phyloP scores from a whole-genome alignment of 768 basidiomycete species.

The Boletus sensibilis region DNA sequence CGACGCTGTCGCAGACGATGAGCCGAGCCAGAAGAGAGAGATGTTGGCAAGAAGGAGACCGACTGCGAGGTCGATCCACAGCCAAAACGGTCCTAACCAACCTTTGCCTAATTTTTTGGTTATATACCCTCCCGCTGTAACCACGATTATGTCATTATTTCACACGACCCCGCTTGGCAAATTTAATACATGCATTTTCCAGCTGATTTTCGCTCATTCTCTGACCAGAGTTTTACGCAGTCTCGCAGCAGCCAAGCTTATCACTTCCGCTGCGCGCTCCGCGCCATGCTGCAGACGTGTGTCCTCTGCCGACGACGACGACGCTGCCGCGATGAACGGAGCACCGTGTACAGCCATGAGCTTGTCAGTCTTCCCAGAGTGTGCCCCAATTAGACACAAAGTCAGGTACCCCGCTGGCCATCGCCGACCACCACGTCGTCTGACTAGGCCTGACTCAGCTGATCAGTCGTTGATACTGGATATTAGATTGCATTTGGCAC shows the following conservation, averaged over 20 bases:
- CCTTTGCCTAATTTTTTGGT: slow-evolving; percentile 19
- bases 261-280: neutral
- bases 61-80: slow-evolving; percentile 49
- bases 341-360: neutral
- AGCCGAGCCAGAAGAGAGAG: slow-evolving; percentile 32
- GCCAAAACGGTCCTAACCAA: slow-evolving; percentile 33
- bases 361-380: slow-evolving; percentile 10
- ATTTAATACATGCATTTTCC: neutral
- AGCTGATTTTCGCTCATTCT: neutral
- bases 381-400: slow-evolving; percentile 13
- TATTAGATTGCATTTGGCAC: slow-evolving; percentile 7
- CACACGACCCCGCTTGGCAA: slow-evolving; percentile 19
- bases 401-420: slow-evolving; percentile 26
- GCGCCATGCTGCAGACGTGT: slow-evolving; percentile 11
- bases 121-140: slow-evolving; percentile 22
- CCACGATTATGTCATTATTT: slow-evolving; percentile 27
- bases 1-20: slow-evolving; percentile 44
- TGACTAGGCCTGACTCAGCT: slow-evolving; percentile 10
- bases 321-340: neutral
- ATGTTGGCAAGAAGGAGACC: slow-evolving; percentile 40
- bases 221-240: slow-evolving; percentile 9
- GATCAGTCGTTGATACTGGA: neutral
- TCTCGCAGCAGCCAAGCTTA: neutral
- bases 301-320: slow-evolving; percentile 10
- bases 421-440: slow-evolving; percentile 17